Evolutionary conservation across 805 yeast genomes (phyloP).

Genomic region (Saccharomycopsis fibuligera): DNA sequence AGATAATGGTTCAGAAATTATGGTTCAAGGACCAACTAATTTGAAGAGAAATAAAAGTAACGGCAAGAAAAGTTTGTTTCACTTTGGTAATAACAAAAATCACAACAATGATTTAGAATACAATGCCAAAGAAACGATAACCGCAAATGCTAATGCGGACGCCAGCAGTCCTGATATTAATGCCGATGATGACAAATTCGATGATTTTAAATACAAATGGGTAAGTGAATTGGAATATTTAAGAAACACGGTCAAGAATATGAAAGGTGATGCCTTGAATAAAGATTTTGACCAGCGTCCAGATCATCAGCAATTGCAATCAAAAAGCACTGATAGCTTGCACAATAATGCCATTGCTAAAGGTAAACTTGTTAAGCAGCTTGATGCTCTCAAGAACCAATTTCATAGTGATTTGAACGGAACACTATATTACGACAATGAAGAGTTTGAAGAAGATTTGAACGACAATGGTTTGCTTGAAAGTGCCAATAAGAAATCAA

Average conservation of each 20-base stretch:
- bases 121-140: not conserved
- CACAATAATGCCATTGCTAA: no score
- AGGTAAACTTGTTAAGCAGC: not conserved
- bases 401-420: not conserved
- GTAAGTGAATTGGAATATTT: slow-evolving; percentile 6
- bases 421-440: slow-evolving; percentile 1
- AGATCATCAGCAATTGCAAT: no score
- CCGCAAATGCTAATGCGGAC: not conserved
- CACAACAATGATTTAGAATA: not conserved
- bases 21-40: slow-evolving; percentile 18
- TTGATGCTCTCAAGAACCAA: not conserved
- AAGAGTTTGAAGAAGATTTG: not conserved
- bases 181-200: not conserved
- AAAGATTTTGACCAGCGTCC: not conserved
- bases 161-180: not conserved
- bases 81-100: slow-evolving; percentile 5
- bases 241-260: not conserved
- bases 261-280: not conserved
- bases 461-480: slow-evolving; percentile 1
- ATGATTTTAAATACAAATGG: slow-evolving; percentile 16
- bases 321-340: not conserved
- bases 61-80: slow-evolving; percentile 5
- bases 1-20: slow-evolving; percentile 19
- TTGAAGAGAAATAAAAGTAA: slow-evolving; percentile 10
- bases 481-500: not conserved